Conservation (phyloP, 78 protist species). For the Bodo saltans region DNA sequence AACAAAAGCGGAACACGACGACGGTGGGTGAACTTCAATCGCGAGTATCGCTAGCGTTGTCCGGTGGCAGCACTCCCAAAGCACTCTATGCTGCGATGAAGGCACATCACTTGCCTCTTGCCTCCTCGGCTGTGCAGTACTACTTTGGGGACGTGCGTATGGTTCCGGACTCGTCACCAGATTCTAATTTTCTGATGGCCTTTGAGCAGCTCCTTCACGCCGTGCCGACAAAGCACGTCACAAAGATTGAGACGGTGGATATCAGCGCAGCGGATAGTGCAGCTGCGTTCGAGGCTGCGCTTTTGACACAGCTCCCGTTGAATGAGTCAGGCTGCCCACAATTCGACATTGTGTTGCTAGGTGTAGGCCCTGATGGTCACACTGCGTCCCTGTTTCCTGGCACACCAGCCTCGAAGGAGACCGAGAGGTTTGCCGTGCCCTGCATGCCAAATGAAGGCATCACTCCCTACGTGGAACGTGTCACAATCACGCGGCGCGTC, state of each 20-base stretch:
- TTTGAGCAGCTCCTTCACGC: not conserved
- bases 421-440: constrained; percentile 1
- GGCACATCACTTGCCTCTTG: no score
- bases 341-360: constrained; percentile 25
- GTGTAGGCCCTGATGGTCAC: constrained; percentile 58
- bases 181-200: not conserved
- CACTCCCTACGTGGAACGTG: not conserved
- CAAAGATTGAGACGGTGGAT: not conserved
- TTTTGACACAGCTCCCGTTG: not conserved
- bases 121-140: not conserved
- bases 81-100: not conserved
- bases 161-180: not conserved
- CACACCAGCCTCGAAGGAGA: not conserved
- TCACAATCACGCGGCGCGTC: constrained; percentile 32
- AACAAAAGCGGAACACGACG: no score
- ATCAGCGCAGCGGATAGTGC: not conserved
- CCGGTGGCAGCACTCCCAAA: not conserved
- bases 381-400: constrained; percentile 51
- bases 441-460: constrained; percentile 22
- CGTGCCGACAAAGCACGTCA: not conserved
- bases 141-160: not conserved
- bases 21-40: no score
- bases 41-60: not conserved
- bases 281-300: not conserved
- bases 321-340: not conserved